phyloP scores from a whole-genome alignment of 2,329 filamentous ascomycete genomes.

The Aspergillus jensenii region DNA sequence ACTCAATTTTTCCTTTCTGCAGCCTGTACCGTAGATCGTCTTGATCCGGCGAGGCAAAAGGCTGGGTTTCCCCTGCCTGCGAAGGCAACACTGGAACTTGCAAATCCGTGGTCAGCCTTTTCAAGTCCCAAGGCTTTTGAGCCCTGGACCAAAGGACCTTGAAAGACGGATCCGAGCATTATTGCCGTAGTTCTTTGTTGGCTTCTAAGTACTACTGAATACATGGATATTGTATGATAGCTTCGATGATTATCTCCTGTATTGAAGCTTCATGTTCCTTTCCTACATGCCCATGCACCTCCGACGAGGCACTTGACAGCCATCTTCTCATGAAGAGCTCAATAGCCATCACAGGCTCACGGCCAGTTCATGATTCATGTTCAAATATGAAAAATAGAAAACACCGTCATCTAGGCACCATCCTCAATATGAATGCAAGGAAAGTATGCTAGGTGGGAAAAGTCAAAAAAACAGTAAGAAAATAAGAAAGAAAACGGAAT shows the following conservation, averaged over 20 bases:
- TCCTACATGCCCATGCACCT: not conserved
- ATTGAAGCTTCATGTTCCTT: not conserved
- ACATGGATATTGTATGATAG: not conserved
- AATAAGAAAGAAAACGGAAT: not conserved
- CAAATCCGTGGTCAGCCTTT: too few relatives aligned
- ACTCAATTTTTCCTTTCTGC: not conserved
- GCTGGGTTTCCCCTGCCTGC: not conserved
- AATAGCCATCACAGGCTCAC: not conserved
- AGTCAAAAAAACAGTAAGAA: conserved; percentile 1
- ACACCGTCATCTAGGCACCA: not conserved
- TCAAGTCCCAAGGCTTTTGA: not conserved
- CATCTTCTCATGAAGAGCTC: not conserved
- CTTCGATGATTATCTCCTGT: not conserved
- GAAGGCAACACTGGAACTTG: not conserved
- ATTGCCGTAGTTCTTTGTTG: not conserved
- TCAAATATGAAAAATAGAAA: not conserved
- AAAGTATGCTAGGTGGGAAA: conserved; percentile 2
- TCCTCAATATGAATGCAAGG: conserved; percentile 7
- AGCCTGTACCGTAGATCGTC: too few relatives aligned
- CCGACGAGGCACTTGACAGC: not conserved
- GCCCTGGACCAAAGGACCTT: not conserved
- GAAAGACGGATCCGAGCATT: too few relatives aligned
- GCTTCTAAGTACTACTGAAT: not conserved
- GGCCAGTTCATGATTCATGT: not conserved
- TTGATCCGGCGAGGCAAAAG: not conserved